Conservation (phyloP, 2,329 filamentous ascomycete genomes). For the Huntiella bhutanensis region DNA sequence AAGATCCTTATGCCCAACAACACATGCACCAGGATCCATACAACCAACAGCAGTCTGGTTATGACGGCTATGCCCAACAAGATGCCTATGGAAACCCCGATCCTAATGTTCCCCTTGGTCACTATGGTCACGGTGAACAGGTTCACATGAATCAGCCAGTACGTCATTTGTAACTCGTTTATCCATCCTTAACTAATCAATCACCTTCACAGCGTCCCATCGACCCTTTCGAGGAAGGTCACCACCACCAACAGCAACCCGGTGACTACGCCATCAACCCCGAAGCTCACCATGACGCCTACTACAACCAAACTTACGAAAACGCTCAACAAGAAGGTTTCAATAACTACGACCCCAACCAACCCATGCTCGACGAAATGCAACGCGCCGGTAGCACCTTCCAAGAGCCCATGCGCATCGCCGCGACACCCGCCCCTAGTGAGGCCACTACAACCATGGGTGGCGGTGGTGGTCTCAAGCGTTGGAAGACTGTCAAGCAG, state of each 20-base stretch:
- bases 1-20: conserved; percentile 11
- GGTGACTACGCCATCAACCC: conserved; percentile 60
- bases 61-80: conserved; percentile 1
- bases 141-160: conserved; percentile 73
- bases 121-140: conserved; percentile 42
- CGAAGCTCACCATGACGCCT: conserved; percentile 70
- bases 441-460: background rate
- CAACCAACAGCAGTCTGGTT: conserved; percentile 27
- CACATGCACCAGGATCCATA: conserved; percentile 4
- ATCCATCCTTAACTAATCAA: too few relatives aligned
- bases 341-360: conserved; percentile 44
- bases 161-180: conserved; percentile 20
- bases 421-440: conserved; percentile 9
- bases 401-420: conserved; percentile 30
- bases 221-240: conserved; percentile 27
- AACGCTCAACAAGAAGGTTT: conserved; percentile 28
- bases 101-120: conserved; percentile 8
- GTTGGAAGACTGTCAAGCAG: conserved; percentile 98
- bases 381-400: conserved; percentile 29
- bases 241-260: conserved; percentile 29
- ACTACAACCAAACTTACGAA: conserved; percentile 69
- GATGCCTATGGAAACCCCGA: conserved; percentile 1
- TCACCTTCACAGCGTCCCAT: conserved; percentile 27
- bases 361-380: conserved; percentile 57
- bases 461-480: conserved; percentile 37